phyloP scores from a whole-genome alignment of 768 basidiomycete species.

The Lyophyllum semitale region DNA sequence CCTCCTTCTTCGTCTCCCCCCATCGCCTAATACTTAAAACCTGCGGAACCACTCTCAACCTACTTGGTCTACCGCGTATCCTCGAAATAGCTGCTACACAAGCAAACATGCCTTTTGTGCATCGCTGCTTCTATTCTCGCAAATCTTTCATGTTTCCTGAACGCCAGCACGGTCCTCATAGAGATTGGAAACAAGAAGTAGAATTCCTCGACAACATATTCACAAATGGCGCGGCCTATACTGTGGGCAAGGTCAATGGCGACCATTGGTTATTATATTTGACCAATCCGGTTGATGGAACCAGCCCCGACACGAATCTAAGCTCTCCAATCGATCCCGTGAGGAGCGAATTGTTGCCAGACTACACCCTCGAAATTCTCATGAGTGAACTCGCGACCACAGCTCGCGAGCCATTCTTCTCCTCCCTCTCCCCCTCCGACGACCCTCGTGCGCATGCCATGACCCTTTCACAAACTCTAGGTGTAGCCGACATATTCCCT shows the following conservation, averaged over 20 bases:
- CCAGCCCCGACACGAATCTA: constrained; percentile 4
- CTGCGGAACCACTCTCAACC: constrained; percentile 97
- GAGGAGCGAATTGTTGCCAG: constrained; percentile 43
- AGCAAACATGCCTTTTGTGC: constrained; percentile 68
- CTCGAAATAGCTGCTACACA: constrained; percentile 84
- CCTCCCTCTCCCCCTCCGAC: constrained; percentile 33
- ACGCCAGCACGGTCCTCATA: constrained; percentile 88
- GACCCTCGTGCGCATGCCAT: constrained; percentile 49
- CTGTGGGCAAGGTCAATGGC: constrained; percentile 95
- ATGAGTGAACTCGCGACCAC: constrained; percentile 87
- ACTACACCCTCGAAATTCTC: constrained; percentile 97
- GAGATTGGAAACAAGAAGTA: constrained; percentile 93
- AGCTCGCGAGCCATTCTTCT: constrained; percentile 80
- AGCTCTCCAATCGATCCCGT: constrained; percentile 11
- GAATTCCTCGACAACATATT: constrained; percentile 90
- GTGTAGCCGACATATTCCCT: constrained; percentile 84
- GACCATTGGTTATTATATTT: constrained; percentile 99
- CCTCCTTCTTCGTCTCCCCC: constrained; percentile 91
- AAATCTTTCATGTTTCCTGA: constrained; percentile 99
- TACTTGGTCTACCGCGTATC: constrained; percentile 91
- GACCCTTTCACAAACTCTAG: constrained; percentile 67
- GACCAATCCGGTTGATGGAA: constrained; percentile 54
- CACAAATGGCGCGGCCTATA: constrained; percentile 88
- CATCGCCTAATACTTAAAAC: constrained; percentile 98
- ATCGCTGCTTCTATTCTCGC: constrained; percentile 96